These are phyloP conservation scores for Trametes coccinea DNA, from an alignment of 768 basidiomycete genomes.

Conservation along the genomic window DNA sequence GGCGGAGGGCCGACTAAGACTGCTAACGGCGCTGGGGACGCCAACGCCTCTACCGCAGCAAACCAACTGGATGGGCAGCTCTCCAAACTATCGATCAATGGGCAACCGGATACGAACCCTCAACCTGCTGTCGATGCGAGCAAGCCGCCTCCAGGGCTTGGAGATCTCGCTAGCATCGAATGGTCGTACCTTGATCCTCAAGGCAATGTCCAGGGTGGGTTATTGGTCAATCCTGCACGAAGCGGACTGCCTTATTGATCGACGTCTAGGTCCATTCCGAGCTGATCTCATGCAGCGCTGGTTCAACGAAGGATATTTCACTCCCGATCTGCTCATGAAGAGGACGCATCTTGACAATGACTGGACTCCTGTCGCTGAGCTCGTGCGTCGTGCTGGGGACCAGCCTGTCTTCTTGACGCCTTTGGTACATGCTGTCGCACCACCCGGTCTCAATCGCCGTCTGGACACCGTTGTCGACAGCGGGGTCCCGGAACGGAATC, in stretches of 20 bases:
- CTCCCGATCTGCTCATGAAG: constrained; percentile 79
- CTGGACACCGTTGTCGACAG: constrained; percentile 51
- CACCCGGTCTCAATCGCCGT: constrained; percentile 55
- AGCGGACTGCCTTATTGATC: constrained; percentile 6
- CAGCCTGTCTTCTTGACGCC: constrained; percentile 67
- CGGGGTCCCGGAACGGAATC: constrained; percentile 39
- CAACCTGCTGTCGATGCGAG: constrained; percentile 15
- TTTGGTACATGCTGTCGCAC: constrained; percentile 40
- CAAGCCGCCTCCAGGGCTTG: constrained; percentile 42
- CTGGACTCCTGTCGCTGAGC: constrained; percentile 65
- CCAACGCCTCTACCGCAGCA: not conserved
- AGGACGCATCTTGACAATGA: constrained; percentile 68
- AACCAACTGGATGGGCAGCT: constrained; percentile 5
- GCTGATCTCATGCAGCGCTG: constrained; percentile 93
- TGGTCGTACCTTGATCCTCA: constrained; percentile 95
- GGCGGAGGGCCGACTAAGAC: not conserved
- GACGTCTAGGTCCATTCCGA: constrained; percentile 74
- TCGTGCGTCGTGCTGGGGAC: constrained; percentile 52
- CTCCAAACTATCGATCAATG: not conserved
- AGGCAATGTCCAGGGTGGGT: constrained; percentile 85
- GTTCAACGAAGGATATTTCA: constrained; percentile 89
- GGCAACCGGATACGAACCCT: constrained; percentile 26
- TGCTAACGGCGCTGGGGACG: not conserved
- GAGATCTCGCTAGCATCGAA: constrained; percentile 62
- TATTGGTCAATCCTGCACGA: not conserved